Base-by-base conservation (phyloP, 2,329 filamentous ascomycete species). In the Chrysoporthe cubensis region DNA sequence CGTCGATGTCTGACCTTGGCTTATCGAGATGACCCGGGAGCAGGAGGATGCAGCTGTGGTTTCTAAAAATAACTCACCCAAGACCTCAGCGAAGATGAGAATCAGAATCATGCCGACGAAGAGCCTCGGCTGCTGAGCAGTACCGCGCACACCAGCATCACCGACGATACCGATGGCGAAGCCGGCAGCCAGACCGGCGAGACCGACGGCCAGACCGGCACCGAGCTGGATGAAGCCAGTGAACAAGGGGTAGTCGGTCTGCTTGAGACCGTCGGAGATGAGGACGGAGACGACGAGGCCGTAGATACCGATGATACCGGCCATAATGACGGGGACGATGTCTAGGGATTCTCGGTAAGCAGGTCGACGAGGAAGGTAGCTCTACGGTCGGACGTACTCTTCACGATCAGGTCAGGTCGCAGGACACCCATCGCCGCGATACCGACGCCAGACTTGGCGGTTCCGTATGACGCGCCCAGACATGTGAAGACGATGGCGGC, bases 251-350 rank as follows among this genome's bases (percentile, higher is more conserved):
- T 79, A 85, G 71, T 91, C 82, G 72, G 88, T 79, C 82, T 95
- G 91, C 75, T 85, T 86, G 72, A 96, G 84, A 75, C 88, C 89
- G 80, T 93, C 91, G 77, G 92, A 94, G 78, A 96, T 93, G 77
- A 96, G 83, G 80, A 96, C 92, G 21, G 92, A 94, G 70, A 95
- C 92, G 82, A 96, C 92, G 73, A 96, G 88, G 76, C 92, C 92
- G 85, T 96, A 99, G 82, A 99, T 98, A 91, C 93, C 96, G 84
- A 99, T 98, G 83, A 99, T 99, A 98, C 96, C 96, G 87, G 96
- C 96, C 96, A 99, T 99, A 90, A 99, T 97, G 83, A 98, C 96
- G 80, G 96, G 96, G 73, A 98, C 95, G 82, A 98, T 97, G 88
- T 97, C 95, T 98, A 74, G 11, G 61, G 71, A 58, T 46, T 21